Base-by-base conservation (phyloP, 1,139 yeast genomes). In the Magnusiomyces tetraspermus region DNA sequence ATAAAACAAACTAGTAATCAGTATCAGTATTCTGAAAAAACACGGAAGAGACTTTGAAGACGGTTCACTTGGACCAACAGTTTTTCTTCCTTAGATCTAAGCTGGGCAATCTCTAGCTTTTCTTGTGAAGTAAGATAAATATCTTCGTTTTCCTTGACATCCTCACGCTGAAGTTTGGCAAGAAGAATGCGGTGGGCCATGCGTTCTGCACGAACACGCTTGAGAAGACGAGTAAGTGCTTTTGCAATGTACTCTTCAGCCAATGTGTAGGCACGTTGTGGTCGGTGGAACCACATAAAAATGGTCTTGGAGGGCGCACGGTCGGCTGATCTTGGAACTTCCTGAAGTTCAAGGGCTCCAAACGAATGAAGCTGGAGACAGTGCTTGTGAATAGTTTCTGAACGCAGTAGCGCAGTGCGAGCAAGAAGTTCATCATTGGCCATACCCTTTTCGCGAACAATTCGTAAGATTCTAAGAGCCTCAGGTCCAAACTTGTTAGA, bases 301-400 rank as follows among this genome's bases (percentile, higher is more conserved):
- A 85, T 84, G 1, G 97, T 84, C 60, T 95, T 81, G 44, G 88
- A 82, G 0, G 97, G 96, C 1, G 96, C 92, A 58, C 98, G 76
- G 66, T 90, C 97, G 33, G 83, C 84, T 37, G 95, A 84, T 63
- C 94, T 78, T 8, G 98, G 97, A 33, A 92, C 85, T 70, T 94
- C 98, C 67, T 92, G 97, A 22, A 73, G 61, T 48, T 73, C 74
- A n/a, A 72, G 61, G 47, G 72, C 69, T 10, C 75, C 75, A 47
- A 63, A 60, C 24, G 59, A 61, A 52, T 71, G 73, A 43, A 72
- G 62, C 21, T 66, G 64, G 19, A 69, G 60, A 49, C 70, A 62
- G 37, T 66, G 64, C 46, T 66, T 80, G 56, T 96, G 76, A 8
- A 89, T 87, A 33, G 83, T 85, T 57, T 80, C 80, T 54, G 87